phyloP scores from a whole-genome alignment of 2,329 filamentous ascomycete species.

The Cercospora zeae-maydis region DNA sequence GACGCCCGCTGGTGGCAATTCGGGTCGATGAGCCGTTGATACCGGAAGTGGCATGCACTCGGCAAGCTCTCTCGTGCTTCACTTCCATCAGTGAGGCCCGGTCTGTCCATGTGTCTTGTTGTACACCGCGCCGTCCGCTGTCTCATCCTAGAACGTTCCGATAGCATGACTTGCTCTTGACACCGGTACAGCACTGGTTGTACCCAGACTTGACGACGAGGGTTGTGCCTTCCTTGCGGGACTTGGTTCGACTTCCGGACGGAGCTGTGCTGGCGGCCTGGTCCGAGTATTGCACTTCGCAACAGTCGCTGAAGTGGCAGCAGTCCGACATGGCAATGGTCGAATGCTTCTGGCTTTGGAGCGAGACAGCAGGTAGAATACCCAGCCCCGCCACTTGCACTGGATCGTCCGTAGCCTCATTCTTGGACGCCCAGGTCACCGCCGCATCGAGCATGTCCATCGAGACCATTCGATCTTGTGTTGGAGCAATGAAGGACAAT shows the following conservation, averaged over 20 bases:
- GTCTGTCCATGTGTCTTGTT: not conserved
- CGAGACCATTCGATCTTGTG: not conserved
- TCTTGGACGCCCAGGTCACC: conserved; percentile 12
- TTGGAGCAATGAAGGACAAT: not conserved
- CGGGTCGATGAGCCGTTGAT: conserved; percentile 6
- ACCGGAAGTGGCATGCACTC: not conserved
- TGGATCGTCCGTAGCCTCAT: conserved; percentile 8
- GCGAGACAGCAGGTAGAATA: conserved; percentile 12
- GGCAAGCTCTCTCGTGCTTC: not conserved
- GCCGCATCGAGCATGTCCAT: conserved; percentile 12
- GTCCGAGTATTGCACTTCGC: conserved; percentile 5
- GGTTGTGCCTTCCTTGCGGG: conserved; percentile 10
- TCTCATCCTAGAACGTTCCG: conserved; percentile 8
- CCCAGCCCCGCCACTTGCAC: conserved; percentile 17
- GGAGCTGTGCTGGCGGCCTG: not conserved
- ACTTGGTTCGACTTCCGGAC: conserved; percentile 9
- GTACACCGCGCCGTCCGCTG: not conserved
- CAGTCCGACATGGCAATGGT: conserved; percentile 17
- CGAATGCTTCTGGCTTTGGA: conserved; percentile 10
- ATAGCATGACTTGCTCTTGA: conserved; percentile 10
- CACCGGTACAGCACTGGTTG: not conserved
- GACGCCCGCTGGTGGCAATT: conserved; percentile 12
- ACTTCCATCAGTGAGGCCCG: not conserved
- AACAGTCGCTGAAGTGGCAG: conserved; percentile 11
- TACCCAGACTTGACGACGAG: conserved; percentile 4